Conservation (phyloP, 352 stramenopile genomes). For the Phytophthora sojae region DNA sequence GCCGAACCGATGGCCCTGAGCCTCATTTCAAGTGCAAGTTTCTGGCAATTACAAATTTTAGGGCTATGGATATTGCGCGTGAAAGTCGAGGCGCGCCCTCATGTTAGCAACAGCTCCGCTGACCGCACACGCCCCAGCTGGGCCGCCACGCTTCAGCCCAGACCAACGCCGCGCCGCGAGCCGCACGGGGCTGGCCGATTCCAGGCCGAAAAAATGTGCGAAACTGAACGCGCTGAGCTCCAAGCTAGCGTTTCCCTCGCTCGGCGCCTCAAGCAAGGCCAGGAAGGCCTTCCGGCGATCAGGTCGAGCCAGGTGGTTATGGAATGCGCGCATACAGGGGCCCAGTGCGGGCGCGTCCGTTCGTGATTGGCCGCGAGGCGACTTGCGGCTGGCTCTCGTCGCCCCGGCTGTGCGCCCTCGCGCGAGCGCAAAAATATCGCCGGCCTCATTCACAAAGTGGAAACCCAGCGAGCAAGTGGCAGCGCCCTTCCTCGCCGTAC, state of each 20-base stretch:
- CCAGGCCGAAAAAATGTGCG: constrained; percentile 15
- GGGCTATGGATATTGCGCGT: constrained; percentile 38
- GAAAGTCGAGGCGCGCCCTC: constrained; percentile 17
- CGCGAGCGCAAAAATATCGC: constrained; percentile 37
- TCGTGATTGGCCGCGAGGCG: constrained; percentile 30
- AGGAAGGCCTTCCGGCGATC: constrained; percentile 3
- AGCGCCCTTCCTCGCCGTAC: constrained; percentile 25
- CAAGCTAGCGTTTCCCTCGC: constrained; percentile 14
- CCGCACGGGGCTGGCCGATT: constrained; percentile 5
- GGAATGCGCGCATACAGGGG: not conserved
- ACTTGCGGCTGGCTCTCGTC: constrained; percentile 39
- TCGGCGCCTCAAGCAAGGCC: not conserved
- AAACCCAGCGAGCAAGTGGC: constrained; percentile 31
- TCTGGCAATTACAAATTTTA: constrained; percentile 38
- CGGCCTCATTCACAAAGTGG: constrained; percentile 39
- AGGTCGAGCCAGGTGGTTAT: constrained; percentile 4
- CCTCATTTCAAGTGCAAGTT: constrained; percentile 21
- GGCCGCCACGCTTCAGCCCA: not conserved
- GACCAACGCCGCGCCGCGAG: too few relatives aligned
- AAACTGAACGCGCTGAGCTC: constrained; percentile 23
- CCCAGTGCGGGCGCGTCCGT: constrained; percentile 11
- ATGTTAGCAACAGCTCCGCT: constrained; percentile 28
- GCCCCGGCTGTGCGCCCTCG: constrained; percentile 14
- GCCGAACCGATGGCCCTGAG: not conserved
- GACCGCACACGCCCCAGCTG: constrained; percentile 27